phyloP scores from a whole-genome alignment of 2,329 filamentous ascomycete species.

The Colletotrichum limetticola region DNA sequence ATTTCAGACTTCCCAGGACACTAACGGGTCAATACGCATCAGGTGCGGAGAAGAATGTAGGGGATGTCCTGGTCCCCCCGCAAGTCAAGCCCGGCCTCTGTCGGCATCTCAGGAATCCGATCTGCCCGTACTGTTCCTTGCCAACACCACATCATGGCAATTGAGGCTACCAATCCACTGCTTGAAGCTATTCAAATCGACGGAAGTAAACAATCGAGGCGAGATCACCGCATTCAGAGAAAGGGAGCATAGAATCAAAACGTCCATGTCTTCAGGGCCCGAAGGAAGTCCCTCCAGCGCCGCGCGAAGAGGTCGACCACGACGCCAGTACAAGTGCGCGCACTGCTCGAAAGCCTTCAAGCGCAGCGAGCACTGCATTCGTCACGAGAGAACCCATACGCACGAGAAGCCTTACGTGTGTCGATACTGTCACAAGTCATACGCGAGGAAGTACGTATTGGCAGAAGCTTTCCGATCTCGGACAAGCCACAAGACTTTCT shows the following conservation, averaged over 20 bases:
- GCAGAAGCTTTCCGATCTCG: too few species aligned
- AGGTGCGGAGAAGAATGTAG: neutral
- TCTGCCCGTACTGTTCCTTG: too few species aligned
- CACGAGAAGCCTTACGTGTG: neutral
- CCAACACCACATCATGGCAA: too few species aligned
- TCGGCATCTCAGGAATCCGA: too few species aligned
- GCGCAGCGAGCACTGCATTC: neutral
- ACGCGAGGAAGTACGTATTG: neutral
- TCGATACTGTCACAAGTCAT: neutral
- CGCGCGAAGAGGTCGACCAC: neutral
- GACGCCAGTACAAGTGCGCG: neutral
- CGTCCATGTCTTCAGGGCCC: too few species aligned
- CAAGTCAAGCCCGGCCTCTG: too few species aligned
- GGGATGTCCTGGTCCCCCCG: neutral
- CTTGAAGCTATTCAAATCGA: too few species aligned
- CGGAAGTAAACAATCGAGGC: too few species aligned
- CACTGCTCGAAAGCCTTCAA: neutral
- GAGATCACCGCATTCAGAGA: too few species aligned
- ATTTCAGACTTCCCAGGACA: neutral
- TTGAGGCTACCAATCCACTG: too few species aligned
- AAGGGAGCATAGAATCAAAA: too few species aligned
- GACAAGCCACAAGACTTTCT: neutral
- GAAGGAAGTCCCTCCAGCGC: neutral
- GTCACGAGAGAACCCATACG: neutral
- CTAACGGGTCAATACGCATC: too few species aligned